phyloP scores from a whole-genome alignment of 345 rosid genomes.

The Pistacia atlantica region DNA sequence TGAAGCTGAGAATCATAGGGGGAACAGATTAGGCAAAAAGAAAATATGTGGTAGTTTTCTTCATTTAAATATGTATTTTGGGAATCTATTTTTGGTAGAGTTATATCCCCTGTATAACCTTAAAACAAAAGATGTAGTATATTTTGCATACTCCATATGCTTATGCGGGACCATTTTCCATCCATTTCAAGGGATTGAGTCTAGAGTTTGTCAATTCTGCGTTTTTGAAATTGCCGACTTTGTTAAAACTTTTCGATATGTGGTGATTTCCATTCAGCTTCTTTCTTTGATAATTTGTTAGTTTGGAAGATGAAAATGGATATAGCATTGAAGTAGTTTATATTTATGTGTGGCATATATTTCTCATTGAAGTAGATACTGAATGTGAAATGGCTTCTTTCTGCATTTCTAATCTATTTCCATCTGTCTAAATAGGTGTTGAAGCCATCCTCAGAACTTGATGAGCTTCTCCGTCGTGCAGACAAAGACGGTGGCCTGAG shows the following conservation, averaged over 20 bases:
- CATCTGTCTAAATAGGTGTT: conserved; percentile 38
- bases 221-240: background rate
- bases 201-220: background rate
- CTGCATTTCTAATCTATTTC: background rate
- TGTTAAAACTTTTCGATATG: too few species aligned
- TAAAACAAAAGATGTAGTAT: background rate
- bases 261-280: background rate
- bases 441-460: conserved; percentile 70
- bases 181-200: background rate
- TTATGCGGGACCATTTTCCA: background rate
- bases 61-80: background rate
- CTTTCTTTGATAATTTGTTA: background rate
- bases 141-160: background rate
- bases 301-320: background rate
- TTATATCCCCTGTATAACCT: background rate
- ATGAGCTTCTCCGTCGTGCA: conserved; percentile 36
- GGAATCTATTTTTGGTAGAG: background rate
- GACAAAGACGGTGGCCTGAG: conserved; percentile 50
- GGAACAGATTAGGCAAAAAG: background rate
- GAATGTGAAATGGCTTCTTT: too few species aligned
- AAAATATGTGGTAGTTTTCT: background rate
- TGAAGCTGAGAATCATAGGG: background rate
- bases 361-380: background rate
- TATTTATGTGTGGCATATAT: background rate
- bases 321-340: background rate